These are phyloP conservation scores for Ilyonectria destructans DNA, from an alignment of 2,329 filamentous ascomycete genomes.

Conservation along the genomic window DNA sequence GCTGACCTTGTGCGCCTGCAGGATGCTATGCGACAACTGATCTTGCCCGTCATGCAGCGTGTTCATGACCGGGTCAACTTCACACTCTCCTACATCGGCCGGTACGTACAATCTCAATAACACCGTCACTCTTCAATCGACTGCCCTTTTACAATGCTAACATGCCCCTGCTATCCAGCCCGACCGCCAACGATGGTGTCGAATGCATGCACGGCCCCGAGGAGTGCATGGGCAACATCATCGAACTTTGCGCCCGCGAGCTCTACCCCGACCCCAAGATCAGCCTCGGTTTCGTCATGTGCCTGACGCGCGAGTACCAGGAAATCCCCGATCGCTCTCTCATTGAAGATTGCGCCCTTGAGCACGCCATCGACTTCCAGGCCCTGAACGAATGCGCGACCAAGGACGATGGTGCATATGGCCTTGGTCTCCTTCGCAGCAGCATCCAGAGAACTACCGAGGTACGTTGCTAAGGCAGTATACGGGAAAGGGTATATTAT, in stretches of 20 bases:
- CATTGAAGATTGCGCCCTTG: constrained; percentile 89
- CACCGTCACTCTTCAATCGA: not conserved
- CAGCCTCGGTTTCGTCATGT: constrained; percentile 94
- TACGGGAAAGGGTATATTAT: constrained; percentile 5
- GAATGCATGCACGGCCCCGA: constrained; percentile 90
- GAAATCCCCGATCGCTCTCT: constrained; percentile 85
- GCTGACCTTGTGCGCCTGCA: constrained; percentile 47
- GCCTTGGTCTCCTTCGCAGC: constrained; percentile 76
- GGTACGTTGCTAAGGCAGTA: constrained; percentile 57
- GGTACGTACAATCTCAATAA: constrained; percentile 62
- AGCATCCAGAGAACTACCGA: constrained; percentile 77
- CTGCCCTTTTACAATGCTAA: not conserved
- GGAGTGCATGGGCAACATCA: constrained; percentile 94
- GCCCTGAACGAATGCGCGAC: constrained; percentile 87
- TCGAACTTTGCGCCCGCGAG: constrained; percentile 90
- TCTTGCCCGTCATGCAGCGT: constrained; percentile 90
- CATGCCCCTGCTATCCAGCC: constrained; percentile 59
- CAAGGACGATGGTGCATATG: constrained; percentile 81
- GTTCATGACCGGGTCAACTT: constrained; percentile 91
- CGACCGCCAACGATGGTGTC: constrained; percentile 85
- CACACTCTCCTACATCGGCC: constrained; percentile 90
- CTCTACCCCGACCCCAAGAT: constrained; percentile 90
- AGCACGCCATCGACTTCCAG: constrained; percentile 90
- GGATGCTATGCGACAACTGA: constrained; percentile 85
- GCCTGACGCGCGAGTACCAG: constrained; percentile 82